These are phyloP conservation scores for Zanthoxylum bungeanum DNA, from an alignment of 345 rosid species.

Conservation along the genomic window DNA sequence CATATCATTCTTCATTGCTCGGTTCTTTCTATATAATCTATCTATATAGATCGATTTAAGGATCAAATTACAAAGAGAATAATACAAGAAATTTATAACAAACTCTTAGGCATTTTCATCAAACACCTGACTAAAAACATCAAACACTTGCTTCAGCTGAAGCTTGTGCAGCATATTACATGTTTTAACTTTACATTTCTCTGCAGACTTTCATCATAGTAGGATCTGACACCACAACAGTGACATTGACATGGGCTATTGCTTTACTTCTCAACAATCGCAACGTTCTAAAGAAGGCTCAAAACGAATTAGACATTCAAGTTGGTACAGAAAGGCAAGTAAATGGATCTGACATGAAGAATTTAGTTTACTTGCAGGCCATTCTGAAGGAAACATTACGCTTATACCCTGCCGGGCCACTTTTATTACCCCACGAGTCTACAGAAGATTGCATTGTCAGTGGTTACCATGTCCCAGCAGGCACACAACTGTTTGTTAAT, in stretches of 20 bases:
- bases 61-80: too few relatives aligned
- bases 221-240: neutral
- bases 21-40: neutral
- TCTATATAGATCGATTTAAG: too few relatives aligned
- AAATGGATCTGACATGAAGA: neutral
- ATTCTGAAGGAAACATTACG: neutral
- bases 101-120: too few relatives aligned
- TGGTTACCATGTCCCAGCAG: neutral
- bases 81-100: too few relatives aligned
- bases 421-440: neutral
- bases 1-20: too few relatives aligned
- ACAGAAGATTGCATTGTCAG: neutral
- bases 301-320: neutral
- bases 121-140: too few relatives aligned
- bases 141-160: too few relatives aligned
- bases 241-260: neutral
- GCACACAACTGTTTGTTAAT: neutral
- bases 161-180: too few relatives aligned
- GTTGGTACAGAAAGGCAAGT: neutral
- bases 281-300: neutral
- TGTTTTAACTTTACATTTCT: too few relatives aligned
- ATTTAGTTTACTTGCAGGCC: neutral
- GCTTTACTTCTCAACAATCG: neutral
- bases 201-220: neutral
- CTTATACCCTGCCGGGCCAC: neutral